Evolutionary conservation across 371 early-diverging fungal genomes (phyloP).

Genomic region (Apophysomyces ossiformis): DNA sequence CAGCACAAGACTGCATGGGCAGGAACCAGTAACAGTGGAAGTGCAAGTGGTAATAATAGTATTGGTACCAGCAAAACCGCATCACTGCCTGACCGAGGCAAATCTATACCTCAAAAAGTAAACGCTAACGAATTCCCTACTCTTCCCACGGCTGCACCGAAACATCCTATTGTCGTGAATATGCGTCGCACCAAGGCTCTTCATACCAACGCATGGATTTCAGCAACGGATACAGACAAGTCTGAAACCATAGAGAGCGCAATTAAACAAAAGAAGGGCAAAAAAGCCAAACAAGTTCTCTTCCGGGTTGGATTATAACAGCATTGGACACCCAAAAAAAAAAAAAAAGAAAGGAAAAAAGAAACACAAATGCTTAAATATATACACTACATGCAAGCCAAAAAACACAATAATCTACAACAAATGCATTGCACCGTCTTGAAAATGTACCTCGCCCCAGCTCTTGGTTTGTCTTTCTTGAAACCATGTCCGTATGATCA

Average conservation of each 20-base stretch:
- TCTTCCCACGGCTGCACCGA: constrained; percentile 41
- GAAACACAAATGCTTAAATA: not conserved
- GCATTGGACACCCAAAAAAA: not conserved
- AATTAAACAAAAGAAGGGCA: constrained; percentile 52
- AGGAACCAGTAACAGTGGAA: not conserved
- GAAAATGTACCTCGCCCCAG: constrained; percentile 26
- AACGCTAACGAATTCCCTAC: constrained; percentile 39
- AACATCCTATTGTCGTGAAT: constrained; percentile 36
- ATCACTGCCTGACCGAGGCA: not conserved
- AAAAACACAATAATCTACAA: constrained; percentile 24
- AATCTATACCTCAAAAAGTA: constrained; percentile 10
- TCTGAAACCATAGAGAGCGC: not conserved
- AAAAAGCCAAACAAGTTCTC: constrained; percentile 63
- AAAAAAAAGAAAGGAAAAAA: not conserved
- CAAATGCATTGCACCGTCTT: constrained; percentile 32
- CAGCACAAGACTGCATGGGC: constrained; percentile 28
- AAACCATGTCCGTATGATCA: constrained; percentile 31
- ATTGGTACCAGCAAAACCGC: constrained; percentile 14
- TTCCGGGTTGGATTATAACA: constrained; percentile 60
- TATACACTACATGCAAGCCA: not conserved
- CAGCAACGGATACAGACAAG: constrained; percentile 27
- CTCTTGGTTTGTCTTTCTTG: constrained; percentile 20
- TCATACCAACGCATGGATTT: constrained; percentile 29
- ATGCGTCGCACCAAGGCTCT: constrained; percentile 32
- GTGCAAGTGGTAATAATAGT: not conserved